phyloP scores from a whole-genome alignment of 2,329 filamentous ascomycete species.

The Alternaria novae-zelandiae region DNA sequence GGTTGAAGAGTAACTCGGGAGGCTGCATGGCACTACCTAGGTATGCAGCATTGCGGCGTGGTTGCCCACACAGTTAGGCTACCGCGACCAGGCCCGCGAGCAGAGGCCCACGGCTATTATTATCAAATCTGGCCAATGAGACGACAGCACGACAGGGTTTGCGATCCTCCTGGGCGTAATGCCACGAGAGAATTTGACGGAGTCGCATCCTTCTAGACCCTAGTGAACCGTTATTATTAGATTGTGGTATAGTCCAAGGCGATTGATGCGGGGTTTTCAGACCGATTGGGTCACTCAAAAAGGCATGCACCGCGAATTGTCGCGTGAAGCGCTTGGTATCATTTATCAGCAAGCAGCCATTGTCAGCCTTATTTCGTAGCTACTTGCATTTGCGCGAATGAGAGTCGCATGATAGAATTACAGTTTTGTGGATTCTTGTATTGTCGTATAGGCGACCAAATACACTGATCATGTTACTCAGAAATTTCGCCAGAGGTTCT shows the following conservation, averaged over 20 bases:
- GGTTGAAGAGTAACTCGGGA: not conserved
- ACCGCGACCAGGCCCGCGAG: not conserved
- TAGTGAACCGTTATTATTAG: not conserved
- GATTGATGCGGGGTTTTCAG: not conserved
- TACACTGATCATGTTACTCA: not conserved
- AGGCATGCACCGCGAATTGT: not conserved
- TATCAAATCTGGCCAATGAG: not conserved
- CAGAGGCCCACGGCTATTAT: not conserved
- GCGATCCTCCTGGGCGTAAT: not conserved
- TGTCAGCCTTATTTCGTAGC: not conserved
- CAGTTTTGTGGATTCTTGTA: not conserved
- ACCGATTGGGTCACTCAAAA: not conserved
- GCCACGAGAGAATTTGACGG: not conserved
- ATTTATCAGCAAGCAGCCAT: not conserved
- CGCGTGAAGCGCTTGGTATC: not conserved
- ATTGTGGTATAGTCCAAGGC: not conserved
- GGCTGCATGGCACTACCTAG: slow-evolving; percentile 9
- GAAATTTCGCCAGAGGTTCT: slow-evolving; percentile 17
- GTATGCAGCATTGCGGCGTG: slow-evolving; percentile 11
- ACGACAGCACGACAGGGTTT: not conserved
- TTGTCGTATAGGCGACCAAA: not conserved
- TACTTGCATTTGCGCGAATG: not conserved
- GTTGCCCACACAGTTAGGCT: not conserved
- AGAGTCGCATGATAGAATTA: not conserved
- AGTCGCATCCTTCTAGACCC: not conserved